Evolutionary conservation across 2,329 filamentous ascomycete genomes (phyloP), one percentile per base, ranked within the genome.

Genomic region (Kalaharituber pfeilii): DNA sequence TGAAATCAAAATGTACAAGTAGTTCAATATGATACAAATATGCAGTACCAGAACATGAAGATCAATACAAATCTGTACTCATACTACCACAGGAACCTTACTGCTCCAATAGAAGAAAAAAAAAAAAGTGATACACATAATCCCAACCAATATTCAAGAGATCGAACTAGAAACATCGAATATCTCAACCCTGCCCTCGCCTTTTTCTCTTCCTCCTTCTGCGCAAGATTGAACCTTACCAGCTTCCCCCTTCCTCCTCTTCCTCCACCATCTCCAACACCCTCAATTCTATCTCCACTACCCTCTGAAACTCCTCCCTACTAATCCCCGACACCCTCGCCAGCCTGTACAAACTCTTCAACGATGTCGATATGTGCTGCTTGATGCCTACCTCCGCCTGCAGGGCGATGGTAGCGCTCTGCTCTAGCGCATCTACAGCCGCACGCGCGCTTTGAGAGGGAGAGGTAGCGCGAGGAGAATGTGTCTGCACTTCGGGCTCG

Each of bases 331-430:
- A 79, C 1, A 80, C 75, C 42, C 75, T 76, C 24, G 84, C 80
- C 58, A 91, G 69, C 60, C 82, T 69, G 66, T 79, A 89, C 60
- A 91, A 68, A 66, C 82, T 87, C 71, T 85, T 82, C 54, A 91
- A 76, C 64, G 80, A 84, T 7, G 82, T 80, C 30, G 80, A 81
- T 45, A 91, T 79, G 67, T 89, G 84, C 68, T 87, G 81, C 67
- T 83, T 84, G 53, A 91, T 78, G 13, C 80, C 83, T 53, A 82
- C 76, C 67, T 87, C 82, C 53, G 73, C 78, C 62, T 80, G 76
- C 56, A 79, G 77, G 61, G 75, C 75, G 59, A 71, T 72, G 36
- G 68, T 67, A 50, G 67, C 68, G 50, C 72, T 71, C 4, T 70
- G 20, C 26, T 52, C 36, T 24, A 49, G 20, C 2, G 50, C 55